Base-by-base conservation (phyloP, 768 basidiomycete genomes). In the Hygrocybe punicea region DNA sequence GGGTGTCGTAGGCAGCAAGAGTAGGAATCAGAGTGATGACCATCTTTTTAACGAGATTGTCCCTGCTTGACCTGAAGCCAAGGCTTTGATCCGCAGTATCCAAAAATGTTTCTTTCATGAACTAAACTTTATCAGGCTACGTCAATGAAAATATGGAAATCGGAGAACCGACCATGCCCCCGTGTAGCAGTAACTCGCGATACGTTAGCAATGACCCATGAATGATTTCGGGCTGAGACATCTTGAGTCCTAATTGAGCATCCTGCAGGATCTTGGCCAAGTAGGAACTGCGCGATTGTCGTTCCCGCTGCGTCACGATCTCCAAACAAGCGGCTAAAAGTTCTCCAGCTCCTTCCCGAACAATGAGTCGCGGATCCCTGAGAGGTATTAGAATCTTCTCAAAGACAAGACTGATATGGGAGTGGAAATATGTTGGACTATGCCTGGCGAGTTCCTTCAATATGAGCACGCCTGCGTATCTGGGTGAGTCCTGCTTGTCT, bases 11-110 rank as follows among this genome's bases (percentile, higher is more conserved):
- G 2, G 88, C 86, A 21, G 95, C 96, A 60, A 98, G 83, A 4
- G 91, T 91, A 1, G 97, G 96, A 45, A 99, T 94, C 67, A 99
- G 84, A 7, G 91, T 89, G 66, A 98, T 94, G 58, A 98, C 95
- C 76, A 93, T 93, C 71, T 91, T 90, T 44, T 93, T 86, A 58
- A 99, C 89, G 37, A 93, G 83, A 17, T 83, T 75, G 64, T 99
- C 97, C 60, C 92, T 82, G 68, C 93, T 89, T 8, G 87, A 82
- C 69, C 87, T 88, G 78, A 95, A 97, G 36, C 85, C 83, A 25
- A 98, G 78, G 47, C 98, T 91, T 61, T 91, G 85, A 53, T 98
- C 95, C 58, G 92, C 92, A 6, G 91, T 88, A 61, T 90, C 87
- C 45, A 89, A 70, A 67, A 92, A 98, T 50, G 81, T 84, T 64